Evolutionary conservation across 2,329 filamentous ascomycete species (phyloP).

Genomic region (Botrytis hyacinthi): DNA sequence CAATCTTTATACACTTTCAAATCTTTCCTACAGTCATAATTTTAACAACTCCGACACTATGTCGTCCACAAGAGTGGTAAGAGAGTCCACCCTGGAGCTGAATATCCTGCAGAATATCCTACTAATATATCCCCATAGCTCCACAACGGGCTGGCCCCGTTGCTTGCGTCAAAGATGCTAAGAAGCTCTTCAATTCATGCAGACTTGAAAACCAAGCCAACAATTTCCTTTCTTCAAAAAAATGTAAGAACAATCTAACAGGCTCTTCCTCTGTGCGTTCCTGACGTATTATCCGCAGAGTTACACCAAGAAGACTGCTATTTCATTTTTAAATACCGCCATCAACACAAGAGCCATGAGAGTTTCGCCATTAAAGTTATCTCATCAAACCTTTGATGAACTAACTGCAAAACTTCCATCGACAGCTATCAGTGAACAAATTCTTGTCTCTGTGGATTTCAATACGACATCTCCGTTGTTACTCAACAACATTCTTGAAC

Average conservation of each 20-base stretch:
- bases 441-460: not conserved
- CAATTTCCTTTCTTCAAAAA: not conserved
- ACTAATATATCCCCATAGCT: not conserved
- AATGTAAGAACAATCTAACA: not conserved
- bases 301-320: not conserved
- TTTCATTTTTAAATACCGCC: not conserved
- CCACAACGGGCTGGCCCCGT: not conserved
- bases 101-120: not conserved
- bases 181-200: not conserved
- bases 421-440: not conserved
- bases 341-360: not conserved
- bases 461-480: not conserved
- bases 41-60: not conserved
- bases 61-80: not conserved
- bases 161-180: not conserved
- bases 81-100: not conserved
- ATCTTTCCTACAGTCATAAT: not conserved
- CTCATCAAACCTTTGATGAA: not conserved
- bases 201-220: too few species aligned
- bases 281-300: not conserved
- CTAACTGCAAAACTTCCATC: too few species aligned
- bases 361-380: not conserved
- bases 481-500: not conserved
- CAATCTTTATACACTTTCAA: not conserved
- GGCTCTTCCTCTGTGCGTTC: not conserved